These are phyloP conservation scores for Stentor roeselii DNA, from an alignment of 73 alveolate species.

Conservation along the genomic window DNA sequence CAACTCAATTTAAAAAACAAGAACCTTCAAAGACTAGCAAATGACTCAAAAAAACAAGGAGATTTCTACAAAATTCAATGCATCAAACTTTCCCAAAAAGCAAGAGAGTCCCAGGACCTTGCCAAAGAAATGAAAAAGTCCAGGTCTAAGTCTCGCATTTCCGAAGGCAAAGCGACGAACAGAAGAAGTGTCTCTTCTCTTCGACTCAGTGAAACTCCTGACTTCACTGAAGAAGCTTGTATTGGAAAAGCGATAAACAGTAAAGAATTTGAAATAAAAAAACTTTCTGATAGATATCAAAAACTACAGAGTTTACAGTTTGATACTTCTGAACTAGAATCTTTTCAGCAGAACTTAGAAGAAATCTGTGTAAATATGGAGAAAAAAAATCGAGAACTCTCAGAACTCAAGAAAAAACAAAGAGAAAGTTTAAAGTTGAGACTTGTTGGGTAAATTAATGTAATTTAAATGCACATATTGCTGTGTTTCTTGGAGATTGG, in stretches of 20 bases:
- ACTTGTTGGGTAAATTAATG: no score
- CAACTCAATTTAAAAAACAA: not conserved
- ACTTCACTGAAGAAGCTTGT: not conserved
- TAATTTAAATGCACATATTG: not conserved
- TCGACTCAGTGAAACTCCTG: not conserved
- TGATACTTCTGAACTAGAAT: no score
- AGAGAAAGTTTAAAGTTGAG: no score
- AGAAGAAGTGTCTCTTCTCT: not conserved
- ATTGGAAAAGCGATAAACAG: not conserved
- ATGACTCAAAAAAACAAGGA: not conserved
- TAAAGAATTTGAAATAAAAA: not conserved
- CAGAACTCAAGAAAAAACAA: no score
- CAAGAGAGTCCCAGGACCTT: not conserved
- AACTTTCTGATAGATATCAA: no score
- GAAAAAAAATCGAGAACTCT: no score
- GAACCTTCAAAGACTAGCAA: not conserved
- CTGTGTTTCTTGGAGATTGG: conserved; percentile 21
- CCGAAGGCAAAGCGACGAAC: not conserved
- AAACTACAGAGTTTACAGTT: no score
- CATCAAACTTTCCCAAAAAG: not conserved
- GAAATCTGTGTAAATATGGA: no score
- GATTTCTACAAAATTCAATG: not conserved
- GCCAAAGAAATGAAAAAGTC: no score
- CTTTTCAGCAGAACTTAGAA: no score
- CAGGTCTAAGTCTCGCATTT: not conserved